These are phyloP conservation scores for Arthonia radiata DNA, from an alignment of 495 filamentous ascomycete species.

Conservation along the genomic window DNA sequence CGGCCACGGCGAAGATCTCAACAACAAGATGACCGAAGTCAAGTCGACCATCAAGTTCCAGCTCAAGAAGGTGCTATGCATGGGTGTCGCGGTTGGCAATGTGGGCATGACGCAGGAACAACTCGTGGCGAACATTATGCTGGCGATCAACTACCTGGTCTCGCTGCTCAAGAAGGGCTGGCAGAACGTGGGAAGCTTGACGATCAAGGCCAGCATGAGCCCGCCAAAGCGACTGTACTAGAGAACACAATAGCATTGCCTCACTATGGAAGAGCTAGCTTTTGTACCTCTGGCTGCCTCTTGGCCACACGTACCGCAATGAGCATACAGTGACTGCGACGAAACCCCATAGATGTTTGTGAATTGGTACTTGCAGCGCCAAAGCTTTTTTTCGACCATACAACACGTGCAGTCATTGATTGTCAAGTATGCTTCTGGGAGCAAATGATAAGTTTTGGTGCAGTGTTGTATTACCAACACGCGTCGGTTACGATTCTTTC, in stretches of 20 bases:
- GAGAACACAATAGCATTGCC: constrained; percentile 4
- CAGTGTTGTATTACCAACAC: constrained; percentile 1
- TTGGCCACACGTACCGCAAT: background rate
- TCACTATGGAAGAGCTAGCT: background rate
- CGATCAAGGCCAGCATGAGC: constrained; percentile 98
- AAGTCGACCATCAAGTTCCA: constrained; percentile 99
- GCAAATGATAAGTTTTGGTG: background rate
- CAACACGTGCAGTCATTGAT: background rate
- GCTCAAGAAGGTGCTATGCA: constrained; percentile 98
- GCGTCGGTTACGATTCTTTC: background rate
- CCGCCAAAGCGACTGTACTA: constrained; percentile 94
- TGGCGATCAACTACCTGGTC: constrained; percentile 99
- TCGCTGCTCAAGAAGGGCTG: constrained; percentile 98
- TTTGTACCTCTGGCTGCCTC: background rate
- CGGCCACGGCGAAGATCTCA: constrained; percentile 82
- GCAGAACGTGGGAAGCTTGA: constrained; percentile 98
- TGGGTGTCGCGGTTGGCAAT: constrained; percentile 96
- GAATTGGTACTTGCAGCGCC: too few relatives aligned
- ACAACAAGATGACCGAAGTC: constrained; percentile 87
- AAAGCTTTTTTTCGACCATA: background rate
- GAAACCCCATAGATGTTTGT: too few relatives aligned
- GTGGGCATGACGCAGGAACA: constrained; percentile 93
- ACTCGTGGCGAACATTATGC: constrained; percentile 84
- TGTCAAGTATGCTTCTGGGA: background rate
- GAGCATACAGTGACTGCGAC: too few relatives aligned